These are phyloP conservation scores for Evernia prunastri DNA, from an alignment of 495 filamentous ascomycete species.

Conservation along the genomic window DNA sequence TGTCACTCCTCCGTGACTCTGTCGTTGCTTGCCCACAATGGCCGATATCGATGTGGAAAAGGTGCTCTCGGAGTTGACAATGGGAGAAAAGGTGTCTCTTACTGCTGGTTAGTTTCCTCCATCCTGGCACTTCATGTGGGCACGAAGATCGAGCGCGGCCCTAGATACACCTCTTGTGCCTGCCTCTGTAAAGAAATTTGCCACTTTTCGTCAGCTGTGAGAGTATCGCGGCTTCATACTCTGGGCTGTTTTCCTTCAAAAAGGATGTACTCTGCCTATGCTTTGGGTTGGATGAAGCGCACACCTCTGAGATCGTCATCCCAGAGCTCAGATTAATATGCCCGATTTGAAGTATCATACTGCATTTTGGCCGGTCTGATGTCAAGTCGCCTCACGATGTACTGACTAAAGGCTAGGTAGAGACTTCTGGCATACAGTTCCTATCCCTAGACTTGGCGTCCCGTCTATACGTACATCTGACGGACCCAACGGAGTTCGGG, in stretches of 20 bases:
- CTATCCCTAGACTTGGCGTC: conserved; percentile 61
- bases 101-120: conserved; percentile 43
- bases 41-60: conserved; percentile 56
- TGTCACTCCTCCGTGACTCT: too few species aligned
- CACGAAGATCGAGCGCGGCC: too few species aligned
- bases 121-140: neutral
- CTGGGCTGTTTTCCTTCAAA: neutral
- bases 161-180: too few species aligned
- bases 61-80: conserved; percentile 53
- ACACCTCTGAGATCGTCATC: neutral
- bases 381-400: neutral
- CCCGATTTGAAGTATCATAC: neutral
- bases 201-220: too few species aligned
- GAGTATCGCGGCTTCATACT: neutral
- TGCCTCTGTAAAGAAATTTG: too few species aligned
- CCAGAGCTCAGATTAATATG: neutral
- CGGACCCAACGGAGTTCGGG: conserved; percentile 69
- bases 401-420: conserved; percentile 39
- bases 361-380: neutral
- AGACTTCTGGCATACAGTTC: conserved; percentile 29
- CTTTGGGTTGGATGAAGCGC: neutral
- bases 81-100: conserved; percentile 57
- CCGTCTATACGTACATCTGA: conserved; percentile 64
- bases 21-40: conserved; percentile 33
- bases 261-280: neutral